Conservation (phyloP, 108 stramenopile species). For the Epithemia pelagica region DNA sequence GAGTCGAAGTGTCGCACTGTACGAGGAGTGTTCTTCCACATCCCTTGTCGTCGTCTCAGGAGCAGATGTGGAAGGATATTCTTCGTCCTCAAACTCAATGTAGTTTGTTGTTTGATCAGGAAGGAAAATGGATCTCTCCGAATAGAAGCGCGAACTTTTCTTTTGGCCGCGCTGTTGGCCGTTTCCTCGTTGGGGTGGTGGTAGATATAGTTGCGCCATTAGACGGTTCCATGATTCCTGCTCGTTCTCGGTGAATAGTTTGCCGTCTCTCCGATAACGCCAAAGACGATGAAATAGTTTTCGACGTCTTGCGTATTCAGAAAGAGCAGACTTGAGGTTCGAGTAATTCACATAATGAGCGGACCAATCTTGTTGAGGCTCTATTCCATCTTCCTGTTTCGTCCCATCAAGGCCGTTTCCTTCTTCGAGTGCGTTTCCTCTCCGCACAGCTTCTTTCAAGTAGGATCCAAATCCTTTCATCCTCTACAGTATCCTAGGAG, state of each 20-base stretch:
- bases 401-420: not conserved
- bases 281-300: not conserved
- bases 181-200: not conserved
- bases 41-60: not conserved
- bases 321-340: not conserved
- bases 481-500: no score
- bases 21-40: not conserved
- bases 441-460: constrained; percentile 1
- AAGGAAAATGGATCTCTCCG: not conserved
- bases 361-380: not conserved
- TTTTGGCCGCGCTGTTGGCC: not conserved
- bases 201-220: not conserved
- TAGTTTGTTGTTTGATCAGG: not conserved
- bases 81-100: not conserved
- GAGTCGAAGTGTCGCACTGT: not conserved
- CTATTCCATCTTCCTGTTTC: not conserved
- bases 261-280: not conserved
- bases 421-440: not conserved
- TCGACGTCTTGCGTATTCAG: not conserved
- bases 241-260: not conserved
- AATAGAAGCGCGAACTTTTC: not conserved
- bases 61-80: not conserved
- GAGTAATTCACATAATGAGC: not conserved
- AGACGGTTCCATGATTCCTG: not conserved
- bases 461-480: not conserved